These are phyloP conservation scores for Hyaloscypha hepaticicola DNA, from an alignment of 495 filamentous ascomycete species.

Conservation along the genomic window DNA sequence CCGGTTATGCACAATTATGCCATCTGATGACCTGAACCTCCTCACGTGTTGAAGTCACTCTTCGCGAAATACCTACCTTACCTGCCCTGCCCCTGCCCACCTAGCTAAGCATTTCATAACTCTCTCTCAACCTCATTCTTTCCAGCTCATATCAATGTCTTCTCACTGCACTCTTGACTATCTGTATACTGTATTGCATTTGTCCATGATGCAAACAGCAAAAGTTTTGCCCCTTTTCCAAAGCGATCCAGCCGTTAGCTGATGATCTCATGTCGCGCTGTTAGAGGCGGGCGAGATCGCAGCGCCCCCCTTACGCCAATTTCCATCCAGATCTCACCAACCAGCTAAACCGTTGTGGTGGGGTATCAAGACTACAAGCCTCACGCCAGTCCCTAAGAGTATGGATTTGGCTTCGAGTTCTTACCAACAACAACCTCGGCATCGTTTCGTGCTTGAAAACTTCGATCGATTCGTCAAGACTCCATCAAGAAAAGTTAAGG, in stretches of 20 bases:
- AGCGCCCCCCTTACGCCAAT: background rate
- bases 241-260: background rate
- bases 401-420: background rate
- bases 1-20: too few relatives aligned
- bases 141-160: too few relatives aligned
- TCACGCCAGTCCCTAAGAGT: background rate
- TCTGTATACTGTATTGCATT: too few relatives aligned
- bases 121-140: too few relatives aligned
- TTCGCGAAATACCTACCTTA: too few relatives aligned
- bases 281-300: background rate
- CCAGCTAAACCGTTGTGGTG: background rate
- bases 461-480: background rate
- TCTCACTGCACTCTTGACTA: too few relatives aligned
- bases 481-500: background rate
- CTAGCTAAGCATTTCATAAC: too few relatives aligned
- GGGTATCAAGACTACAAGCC: background rate
- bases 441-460: background rate
- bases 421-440: background rate
- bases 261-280: slow-evolving; percentile 7
- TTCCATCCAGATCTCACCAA: background rate
- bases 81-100: too few relatives aligned
- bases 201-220: too few relatives aligned
- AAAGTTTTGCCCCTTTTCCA: too few relatives aligned
- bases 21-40: too few relatives aligned
- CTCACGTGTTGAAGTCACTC: too few relatives aligned